These are phyloP conservation scores for Nymphaea colorata DNA, from an alignment of 164 flowering plant genomes.

Conservation along the genomic window DNA sequence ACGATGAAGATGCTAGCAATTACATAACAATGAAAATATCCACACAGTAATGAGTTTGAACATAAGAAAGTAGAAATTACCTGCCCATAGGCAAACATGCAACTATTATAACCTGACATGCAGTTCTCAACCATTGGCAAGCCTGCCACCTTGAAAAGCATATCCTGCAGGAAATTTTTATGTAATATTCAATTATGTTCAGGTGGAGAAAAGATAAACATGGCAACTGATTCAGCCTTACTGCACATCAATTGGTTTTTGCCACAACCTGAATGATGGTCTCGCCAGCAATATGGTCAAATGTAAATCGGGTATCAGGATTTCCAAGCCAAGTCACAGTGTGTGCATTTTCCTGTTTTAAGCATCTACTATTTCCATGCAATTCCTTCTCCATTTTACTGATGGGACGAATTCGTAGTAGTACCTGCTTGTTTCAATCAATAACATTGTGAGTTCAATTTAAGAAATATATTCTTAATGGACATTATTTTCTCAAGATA, in stretches of 20 bases:
- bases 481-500: neutral
- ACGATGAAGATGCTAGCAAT: neutral
- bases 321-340: slow-evolving; percentile 80
- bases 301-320: slow-evolving; percentile 84
- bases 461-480: too few species aligned
- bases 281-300: slow-evolving; percentile 81
- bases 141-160: slow-evolving; percentile 72
- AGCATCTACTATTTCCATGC: slow-evolving; percentile 50
- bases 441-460: too few species aligned
- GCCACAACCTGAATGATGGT: slow-evolving; percentile 60
- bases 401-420: slow-evolving; percentile 68
- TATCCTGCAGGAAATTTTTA: slow-evolving; percentile 37
- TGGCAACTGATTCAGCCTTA: neutral
- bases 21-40: slow-evolving; percentile 6
- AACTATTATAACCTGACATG: slow-evolving; percentile 93
- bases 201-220: neutral
- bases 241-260: neutral
- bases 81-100: slow-evolving; percentile 97
- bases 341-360: slow-evolving; percentile 70
- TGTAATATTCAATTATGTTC: neutral
- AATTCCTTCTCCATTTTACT: slow-evolving; percentile 39
- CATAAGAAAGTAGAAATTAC: slow-evolving; percentile 15
- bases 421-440: slow-evolving; percentile 25
- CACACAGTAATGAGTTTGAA: slow-evolving; percentile 1
- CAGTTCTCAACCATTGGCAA: slow-evolving; percentile 93